Base-by-base conservation (phyloP, 164 flowering plant species). In the Piper betle region DNA sequence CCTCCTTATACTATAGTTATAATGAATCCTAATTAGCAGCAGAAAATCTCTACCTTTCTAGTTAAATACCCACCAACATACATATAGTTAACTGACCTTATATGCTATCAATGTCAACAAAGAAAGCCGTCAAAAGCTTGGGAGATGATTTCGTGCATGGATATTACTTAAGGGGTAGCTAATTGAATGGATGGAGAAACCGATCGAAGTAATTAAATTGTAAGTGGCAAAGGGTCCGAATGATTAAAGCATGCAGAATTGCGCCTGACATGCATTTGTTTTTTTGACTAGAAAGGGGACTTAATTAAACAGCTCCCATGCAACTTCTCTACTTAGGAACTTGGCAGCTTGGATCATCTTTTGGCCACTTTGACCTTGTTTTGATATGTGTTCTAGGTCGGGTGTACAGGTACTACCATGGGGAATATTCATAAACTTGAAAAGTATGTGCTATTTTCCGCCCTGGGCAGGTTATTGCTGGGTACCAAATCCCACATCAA, bases 371-470 rank as follows among this genome's bases (percentile, higher is more conserved):
- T 72, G 73, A 71, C 69, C 59, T 55, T 25, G 39, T 40, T 2
- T 48, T 19, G 58, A 5, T 61, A 10, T 16, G 52, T 50, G 50
- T 46, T 46, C 37, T 5, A 46, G 61, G 54, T 59, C 67, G 40
- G 55, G 64, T 62, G 52, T 70, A 43, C 64, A 75, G 79, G 79
- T 74, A 79, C 73, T 60, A 62, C 57, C 64, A 62, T 25, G 2
- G 33, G 71, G 83, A 74, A 79, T 77, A 80, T 84, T 73, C 82
- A 79, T 76, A 77, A 71, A 40, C 48, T 66, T 62, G 57, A 69
- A 84, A 82, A 78, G 78, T 61, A 72, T 63, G 20, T 58, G 60
- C 57, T 72, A 73, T 75, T 68, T 73, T 68, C 57, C 73, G 33
- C 54, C 6, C 38, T 19, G 60, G 55, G 55, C 38, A 33, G 59